phyloP scores from a whole-genome alignment of 2,329 filamentous ascomycete species.

The Coniochaeta ligniaria region DNA sequence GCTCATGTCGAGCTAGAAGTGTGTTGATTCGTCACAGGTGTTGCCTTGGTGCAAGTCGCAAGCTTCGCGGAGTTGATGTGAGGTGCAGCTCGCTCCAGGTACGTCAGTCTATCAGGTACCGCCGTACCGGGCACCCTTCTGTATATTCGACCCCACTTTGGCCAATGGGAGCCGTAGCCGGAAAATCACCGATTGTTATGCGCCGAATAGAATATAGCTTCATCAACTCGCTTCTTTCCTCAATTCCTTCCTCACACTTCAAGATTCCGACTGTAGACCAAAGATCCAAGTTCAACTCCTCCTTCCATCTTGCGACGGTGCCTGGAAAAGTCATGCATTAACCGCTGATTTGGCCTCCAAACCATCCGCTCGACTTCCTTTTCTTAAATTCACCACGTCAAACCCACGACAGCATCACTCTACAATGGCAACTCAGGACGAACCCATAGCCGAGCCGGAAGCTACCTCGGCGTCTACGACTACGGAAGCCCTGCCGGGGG shows the following conservation, averaged over 20 bases:
- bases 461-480: background rate
- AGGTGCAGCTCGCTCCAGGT: background rate
- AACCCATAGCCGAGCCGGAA: background rate
- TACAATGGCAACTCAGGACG: background rate
- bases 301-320: background rate
- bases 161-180: background rate
- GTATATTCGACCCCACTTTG: background rate
- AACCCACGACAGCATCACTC: background rate
- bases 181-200: background rate
- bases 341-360: too few relatives aligned
- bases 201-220: background rate
- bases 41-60: background rate
- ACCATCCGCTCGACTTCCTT: background rate
- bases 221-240: background rate
- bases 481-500: background rate
- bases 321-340: background rate
- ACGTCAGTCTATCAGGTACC: background rate
- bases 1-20: background rate
- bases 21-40: background rate
- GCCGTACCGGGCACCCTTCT: background rate
- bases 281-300: background rate
- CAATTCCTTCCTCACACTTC: background rate
- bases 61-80: background rate
- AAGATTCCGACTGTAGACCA: background rate
- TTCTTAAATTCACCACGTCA: background rate